Base-by-base conservation (phyloP, 2,329 filamentous ascomycete genomes). In the Furcasterigmium furcatum region DNA sequence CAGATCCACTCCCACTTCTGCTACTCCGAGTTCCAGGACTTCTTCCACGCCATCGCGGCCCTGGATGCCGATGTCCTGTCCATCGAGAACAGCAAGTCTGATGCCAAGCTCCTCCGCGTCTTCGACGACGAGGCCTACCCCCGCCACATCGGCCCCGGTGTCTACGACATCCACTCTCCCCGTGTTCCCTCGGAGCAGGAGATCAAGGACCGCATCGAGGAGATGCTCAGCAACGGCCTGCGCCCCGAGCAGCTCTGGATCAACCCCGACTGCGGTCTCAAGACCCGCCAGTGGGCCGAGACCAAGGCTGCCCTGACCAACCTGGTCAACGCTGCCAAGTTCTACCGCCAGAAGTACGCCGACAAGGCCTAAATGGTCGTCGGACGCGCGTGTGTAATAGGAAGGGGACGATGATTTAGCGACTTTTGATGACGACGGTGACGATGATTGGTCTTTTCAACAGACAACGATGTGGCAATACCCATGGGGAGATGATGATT, bases 1-100 rank as follows among this genome's bases (percentile, higher is more conserved):
- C 94, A 99, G 82, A 96, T 99, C 72, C 94, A 99, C 87, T 96
- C 91, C 54, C 94, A 99, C 82, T 99, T 99, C 88, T 99, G 94
- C 75, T 99, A 99, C 86, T 97, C 94, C 44, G 94, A 99, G 82
- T 99, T 99, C 89, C 94, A 99, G 79, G 94, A 99, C 81, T 99
- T 99, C 84, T 99, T 99, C 91, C 90, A 97, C 76, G 94, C 94
- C 75, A 99, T 99, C 61, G 90, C 94, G 55, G 92, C 94, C 51
- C 87, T 99, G 55, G 94, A 99, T 68, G 92, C 94, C 53, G 94
- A 99, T 74, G 94, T 99, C 54, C 85, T 99, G 63, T 95, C 89
- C 66, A 99, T 99, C 61, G 94, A 99, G 87, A 99, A 99, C 89
- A 95, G 88, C 87, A 99, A 99, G 87, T 95, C 89, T 61, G 94